Evolutionary conservation across 1,284 basidiomycete species (phyloP), one percentile per base, ranked within the genome.

Genomic region (Ustilago trichophora): DNA sequence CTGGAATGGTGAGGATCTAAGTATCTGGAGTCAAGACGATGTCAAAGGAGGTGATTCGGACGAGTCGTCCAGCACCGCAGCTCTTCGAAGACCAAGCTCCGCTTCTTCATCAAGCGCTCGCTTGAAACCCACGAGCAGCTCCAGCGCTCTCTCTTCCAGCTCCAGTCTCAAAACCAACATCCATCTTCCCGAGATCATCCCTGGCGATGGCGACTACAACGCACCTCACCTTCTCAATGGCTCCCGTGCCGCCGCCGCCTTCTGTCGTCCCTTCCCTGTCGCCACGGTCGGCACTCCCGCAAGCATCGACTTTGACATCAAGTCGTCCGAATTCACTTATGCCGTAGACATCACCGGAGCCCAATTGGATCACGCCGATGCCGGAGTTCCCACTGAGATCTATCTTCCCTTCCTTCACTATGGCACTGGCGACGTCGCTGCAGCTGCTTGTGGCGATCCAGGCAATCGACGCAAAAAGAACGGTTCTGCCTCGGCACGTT

Each of bases 1-100:
- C 3, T 98, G 94, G 94, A 94, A 98, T 80, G 88, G 92, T 82
- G 95, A 98, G 83, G 95, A 98, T 83, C 83, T 98, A 53, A 93
- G 91, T 50, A 60, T 84, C 62, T 98, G 91, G 92, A 90, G 89
- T 71, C 71, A 80, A 3, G 92, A 95, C 76, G 94, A 95, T 78
- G 71, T 83, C 78, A 72, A 81, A 72, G 81, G 76, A 5, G 40
- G 34, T 19, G 64, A 60, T 13, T n/a, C 47, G 4, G 54, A 50
- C 15, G 22, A 15, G n/a, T 19, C 36, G 0, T 40, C 47, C 9
- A n/a, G 25, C 7, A 21, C 31, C 2, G 21, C 44, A 8, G 18
- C 16, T 13, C 25, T 27, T 6, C 16, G 24, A 6, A 38, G 15
- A 24, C 16, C 34, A 18, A 50, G 34, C n/a, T 19, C 44, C 34